Base-by-base conservation (phyloP, 805 yeast species). In the Maudiozyma turicensis region DNA sequence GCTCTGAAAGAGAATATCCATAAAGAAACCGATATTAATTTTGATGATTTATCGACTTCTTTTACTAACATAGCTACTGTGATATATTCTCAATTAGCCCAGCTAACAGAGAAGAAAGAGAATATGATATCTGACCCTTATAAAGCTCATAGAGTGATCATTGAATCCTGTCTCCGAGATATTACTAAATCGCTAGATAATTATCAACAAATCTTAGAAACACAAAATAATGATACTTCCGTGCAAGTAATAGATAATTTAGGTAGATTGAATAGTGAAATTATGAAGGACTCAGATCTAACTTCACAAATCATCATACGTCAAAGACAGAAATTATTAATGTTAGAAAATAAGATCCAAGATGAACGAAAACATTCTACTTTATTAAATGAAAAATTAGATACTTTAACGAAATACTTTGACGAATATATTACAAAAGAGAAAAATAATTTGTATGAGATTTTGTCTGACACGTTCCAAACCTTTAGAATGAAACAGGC, bases 381-480 rank as follows among this genome's bases (percentile, higher is more conserved):
- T 15, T 42, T 48, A 6, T 46, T 51, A 0, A 44, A 52, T 32
- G 44, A 44, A n/a, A 46, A 52, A 31, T 13, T 56, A n/a, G 34
- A 45, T 15, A 14, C 34, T 2, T 35, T 58, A 14, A 44, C 52
- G 35, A 8, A 40, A 2, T 58, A 51, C 44, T 54, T 54, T 14
- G 14, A 53, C 20, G 50, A 50, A 1, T 40, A 54, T 38, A 47
- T 59, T 10, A 34, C 42, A 2, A 46, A 40, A 33, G 52, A 55
- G 14, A 49, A 61, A 20, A 34, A 33, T 3, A 28, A 29, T 1
- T 47, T 54, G 1, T 52, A 52, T 38, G 10, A 46, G n/a, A 40
- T 26, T 6, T 31, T 47, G 11, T 35, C 31, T 20, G 14, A 42
- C 8, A 14, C 40, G 15, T 9, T 47, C 20, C 38, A 35, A 15